These are phyloP conservation scores for Mitragyna speciosa DNA, from an alignment of 257 asterid species.

Conservation along the genomic window DNA sequence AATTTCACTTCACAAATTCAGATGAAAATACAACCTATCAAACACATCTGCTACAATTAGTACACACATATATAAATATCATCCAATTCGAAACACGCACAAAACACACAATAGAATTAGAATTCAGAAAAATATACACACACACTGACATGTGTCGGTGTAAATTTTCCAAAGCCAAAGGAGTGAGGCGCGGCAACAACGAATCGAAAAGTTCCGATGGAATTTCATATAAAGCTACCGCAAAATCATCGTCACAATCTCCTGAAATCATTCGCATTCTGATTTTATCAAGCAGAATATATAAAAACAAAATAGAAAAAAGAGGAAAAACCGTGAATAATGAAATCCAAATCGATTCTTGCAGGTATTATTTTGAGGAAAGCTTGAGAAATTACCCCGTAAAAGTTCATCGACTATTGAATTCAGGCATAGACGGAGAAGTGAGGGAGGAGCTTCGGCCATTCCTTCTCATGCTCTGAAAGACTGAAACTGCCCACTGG, in stretches of 20 bases:
- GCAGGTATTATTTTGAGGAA: no score
- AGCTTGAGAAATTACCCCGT: no score
- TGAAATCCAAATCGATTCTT: no score
- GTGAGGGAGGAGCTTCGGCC: no score
- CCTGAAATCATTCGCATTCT: slow-evolving; percentile 25
- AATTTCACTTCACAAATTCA: no score
- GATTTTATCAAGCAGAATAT: background rate
- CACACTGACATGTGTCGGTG: slow-evolving; percentile 54
- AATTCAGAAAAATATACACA: background rate
- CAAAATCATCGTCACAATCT: slow-evolving; percentile 37
- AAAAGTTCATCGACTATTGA: no score
- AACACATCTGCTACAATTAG: no score
- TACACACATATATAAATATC: background rate
- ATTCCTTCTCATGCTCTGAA: no score
- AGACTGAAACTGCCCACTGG: no score
- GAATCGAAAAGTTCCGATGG: slow-evolving; percentile 64
- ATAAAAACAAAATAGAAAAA: background rate
- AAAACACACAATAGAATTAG: background rate
- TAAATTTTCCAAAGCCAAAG: slow-evolving; percentile 65
- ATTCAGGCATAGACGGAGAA: no score
- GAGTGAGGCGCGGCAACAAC: slow-evolving; percentile 62
- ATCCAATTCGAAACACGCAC: background rate
- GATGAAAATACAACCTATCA: no score
- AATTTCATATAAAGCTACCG: slow-evolving; percentile 45
- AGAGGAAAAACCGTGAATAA: background rate